Base-by-base conservation (phyloP, 2,329 filamentous ascomycete species). In the Gremmenia infestans region DNA sequence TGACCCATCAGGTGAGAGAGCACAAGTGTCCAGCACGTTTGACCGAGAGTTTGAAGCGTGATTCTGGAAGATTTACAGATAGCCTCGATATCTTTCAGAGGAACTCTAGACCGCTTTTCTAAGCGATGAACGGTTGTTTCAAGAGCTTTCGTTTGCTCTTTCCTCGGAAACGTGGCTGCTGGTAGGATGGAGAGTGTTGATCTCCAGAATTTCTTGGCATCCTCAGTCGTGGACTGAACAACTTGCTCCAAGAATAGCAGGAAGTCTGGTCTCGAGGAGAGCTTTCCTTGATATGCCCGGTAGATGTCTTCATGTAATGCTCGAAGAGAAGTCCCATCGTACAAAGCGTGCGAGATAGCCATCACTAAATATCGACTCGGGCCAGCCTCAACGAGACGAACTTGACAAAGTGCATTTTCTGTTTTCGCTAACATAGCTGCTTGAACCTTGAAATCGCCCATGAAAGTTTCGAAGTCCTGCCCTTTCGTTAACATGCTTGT, bases 271-370 rank as follows among this genome's bases (percentile, higher is more conserved):
- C 83, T 76, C 1, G 69, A 39, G 2, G 63, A 60, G 11, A 74
- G 68, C 0, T 68, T 60, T 4, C 74, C 74, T 4, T 74, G 48
- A 60, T 95, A 96, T 1, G 86, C 83, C n/a, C 71, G 74, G 15
- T 78, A 71, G 0, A 96, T 79, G 65, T 94, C 85, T 45, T 79
- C 75, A 63, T 94, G 90, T 1, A 97, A 71, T 15, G 95, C 73
- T 3, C 78, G 76, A 12, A 97, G 78, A 2, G 91, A 96, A 82
- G 86, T 91, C 0, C 92, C 92, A 67, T 97, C 92, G 62, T 97
- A 97, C 19, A 96, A 77, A 1, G 91, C 90, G 71, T 97, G 92
- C 0, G 91, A 81, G 40, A 96, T 84, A 0, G 90, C 92, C 1
- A 97, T 69, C 4, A 86, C 66, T 1, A 86, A 60, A 54, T 78